Conservation (phyloP, 2,329 filamentous ascomycete species). For the Westerdykella aurantiaca region DNA sequence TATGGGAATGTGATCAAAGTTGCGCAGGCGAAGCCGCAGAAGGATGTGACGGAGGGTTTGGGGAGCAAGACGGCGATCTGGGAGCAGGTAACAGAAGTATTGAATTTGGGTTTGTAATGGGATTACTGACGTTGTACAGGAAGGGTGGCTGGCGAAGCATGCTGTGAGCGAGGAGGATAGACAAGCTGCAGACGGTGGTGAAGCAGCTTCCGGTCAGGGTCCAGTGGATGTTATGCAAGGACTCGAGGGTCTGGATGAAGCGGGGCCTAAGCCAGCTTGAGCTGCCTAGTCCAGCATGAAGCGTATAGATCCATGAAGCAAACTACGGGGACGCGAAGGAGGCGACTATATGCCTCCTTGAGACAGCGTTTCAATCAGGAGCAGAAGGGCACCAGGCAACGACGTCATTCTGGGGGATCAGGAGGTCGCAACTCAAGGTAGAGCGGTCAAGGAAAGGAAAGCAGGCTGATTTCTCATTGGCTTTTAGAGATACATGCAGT, state of each 20-base stretch:
- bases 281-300: neutral
- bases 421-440: too few relatives aligned
- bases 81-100: conserved; percentile 69
- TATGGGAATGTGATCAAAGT: conserved; percentile 91
- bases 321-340: neutral
- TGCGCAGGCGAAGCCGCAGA: conserved; percentile 83
- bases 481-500: too few relatives aligned
- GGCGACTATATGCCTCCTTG: too few relatives aligned
- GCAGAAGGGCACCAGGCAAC: too few relatives aligned
- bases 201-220: conserved; percentile 47
- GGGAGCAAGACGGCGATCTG: conserved; percentile 92
- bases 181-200: conserved; percentile 52
- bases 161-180: conserved; percentile 77
- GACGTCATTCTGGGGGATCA: too few relatives aligned
- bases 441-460: too few relatives aligned
- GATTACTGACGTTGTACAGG: conserved; percentile 49
- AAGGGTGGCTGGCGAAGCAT: conserved; percentile 87
- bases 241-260: conserved; percentile 86
- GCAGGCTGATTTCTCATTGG: too few relatives aligned
- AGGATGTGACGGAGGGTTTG: conserved; percentile 78
- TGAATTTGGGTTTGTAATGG: neutral
- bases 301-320: neutral
- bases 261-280: conserved; percentile 77
- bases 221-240: conserved; percentile 91
- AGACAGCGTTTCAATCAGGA: too few relatives aligned